Evolutionary conservation across 805 yeast species (phyloP), one percentile per base, ranked within the genome.

Genomic region (Yarrowia sp.): DNA sequence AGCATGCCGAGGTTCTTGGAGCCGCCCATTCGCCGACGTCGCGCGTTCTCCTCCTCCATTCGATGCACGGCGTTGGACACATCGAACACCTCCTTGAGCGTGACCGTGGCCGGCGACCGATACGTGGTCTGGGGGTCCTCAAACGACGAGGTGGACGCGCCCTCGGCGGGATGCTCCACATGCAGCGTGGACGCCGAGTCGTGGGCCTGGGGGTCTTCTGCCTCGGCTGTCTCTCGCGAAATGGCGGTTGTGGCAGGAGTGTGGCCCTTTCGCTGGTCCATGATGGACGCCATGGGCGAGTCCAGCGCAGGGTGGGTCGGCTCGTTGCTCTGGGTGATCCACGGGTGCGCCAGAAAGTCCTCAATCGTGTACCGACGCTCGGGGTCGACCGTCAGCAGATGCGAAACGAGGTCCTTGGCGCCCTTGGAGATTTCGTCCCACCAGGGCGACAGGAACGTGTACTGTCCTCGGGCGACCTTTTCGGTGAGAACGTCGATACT

Each of bases 41-140:
- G 66, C 7, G 81, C 78, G 63, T 71, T 70, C 61, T 87, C 92
- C 70, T 85, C 88, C 58, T 87, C 90, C 76, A 81, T 80, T 68
- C 96, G 84, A 70, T 89, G 93, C 16, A 90, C 90, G 6, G 96
- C 96, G 56, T 90, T 87, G 27, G 91, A 85, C 8, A 90, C 84
- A 68, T 90, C 96, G 72, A 90, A 90, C 12, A 92, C 96, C 68
- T 90, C 96, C 66, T 89, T 84, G 73, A 90, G 80, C 0, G 90
- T 90, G 53, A 85, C 87, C 0, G 91, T 90, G 2, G 89, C 90
- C 2, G 78, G 77, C 14, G 78, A 71, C 18, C 73, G 71, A 47
- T 64, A 61, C 16, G 47, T 38, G 13, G 46, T 51, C 18, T 60
- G 55, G 32, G 39, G 39, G 24, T 65, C 65, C 22, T 65, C 63